Percentiles rank a stretch among this genome's conserved stretches.
phyloP scores from a whole-genome alignment of 2,329 filamentous ascomycete species.

The Neoscytalidium dimidiatum region DNA sequence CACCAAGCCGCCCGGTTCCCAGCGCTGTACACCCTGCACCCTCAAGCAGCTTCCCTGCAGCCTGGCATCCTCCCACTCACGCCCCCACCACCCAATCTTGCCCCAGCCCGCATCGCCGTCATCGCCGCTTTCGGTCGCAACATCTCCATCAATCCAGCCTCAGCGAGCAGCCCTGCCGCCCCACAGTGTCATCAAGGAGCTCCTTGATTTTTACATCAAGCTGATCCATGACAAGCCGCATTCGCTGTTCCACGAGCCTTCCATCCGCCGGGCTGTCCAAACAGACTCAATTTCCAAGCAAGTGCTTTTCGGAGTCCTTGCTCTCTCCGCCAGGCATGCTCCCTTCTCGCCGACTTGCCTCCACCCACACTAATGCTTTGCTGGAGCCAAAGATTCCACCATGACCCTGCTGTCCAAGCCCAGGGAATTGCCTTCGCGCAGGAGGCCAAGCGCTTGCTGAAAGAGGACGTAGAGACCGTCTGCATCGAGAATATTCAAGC shows the following conservation, averaged over 20 bases:
- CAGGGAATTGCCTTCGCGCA: conserved; percentile 25
- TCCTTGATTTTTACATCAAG: conserved; percentile 36
- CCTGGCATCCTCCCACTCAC: neutral
- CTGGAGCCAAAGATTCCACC: conserved; percentile 9
- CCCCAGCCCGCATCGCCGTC: neutral
- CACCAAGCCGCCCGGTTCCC: neutral
- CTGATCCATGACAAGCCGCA: conserved; percentile 39
- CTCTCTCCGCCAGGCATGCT: conserved; percentile 2
- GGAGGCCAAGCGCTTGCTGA: conserved; percentile 25
- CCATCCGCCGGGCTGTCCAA: conserved; percentile 4
- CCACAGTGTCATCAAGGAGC: neutral
- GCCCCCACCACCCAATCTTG: neutral
- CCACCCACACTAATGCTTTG: neutral
- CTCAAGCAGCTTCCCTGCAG: conserved; percentile 11
- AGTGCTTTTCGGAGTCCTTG: conserved; percentile 8
- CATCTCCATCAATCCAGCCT: neutral
- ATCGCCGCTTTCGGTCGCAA: neutral
- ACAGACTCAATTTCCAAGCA: neutral
- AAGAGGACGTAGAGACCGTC: conserved; percentile 37
- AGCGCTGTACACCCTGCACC: neutral
- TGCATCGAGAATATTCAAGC: conserved; percentile 42
- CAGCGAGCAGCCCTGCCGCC: neutral
- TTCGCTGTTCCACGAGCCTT: conserved; percentile 35
- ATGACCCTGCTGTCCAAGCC: conserved; percentile 20
- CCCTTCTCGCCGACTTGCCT: too few species aligned